These are phyloP conservation scores for Phycomyces nitens DNA, from an alignment of 192 early-diverging fungal genomes.

Conservation along the genomic window DNA sequence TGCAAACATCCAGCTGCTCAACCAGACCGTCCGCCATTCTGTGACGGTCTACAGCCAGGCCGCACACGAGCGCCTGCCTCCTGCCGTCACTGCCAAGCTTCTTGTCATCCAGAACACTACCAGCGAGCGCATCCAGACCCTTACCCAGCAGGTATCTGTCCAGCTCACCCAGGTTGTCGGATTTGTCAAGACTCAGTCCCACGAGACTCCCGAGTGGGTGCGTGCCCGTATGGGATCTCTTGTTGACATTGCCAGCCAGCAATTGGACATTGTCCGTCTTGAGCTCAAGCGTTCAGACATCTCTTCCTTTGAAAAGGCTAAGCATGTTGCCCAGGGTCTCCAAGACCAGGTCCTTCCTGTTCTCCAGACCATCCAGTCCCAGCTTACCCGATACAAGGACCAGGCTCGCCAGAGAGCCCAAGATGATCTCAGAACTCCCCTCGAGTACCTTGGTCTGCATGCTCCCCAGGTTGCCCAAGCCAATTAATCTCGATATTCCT, in stretches of 20 bases:
- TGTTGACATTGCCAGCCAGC: slow-evolving; percentile 42
- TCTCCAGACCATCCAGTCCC: slow-evolving; percentile 38
- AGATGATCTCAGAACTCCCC: slow-evolving; percentile 27
- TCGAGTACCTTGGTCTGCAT: slow-evolving; percentile 28
- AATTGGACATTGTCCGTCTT: slow-evolving; percentile 37
- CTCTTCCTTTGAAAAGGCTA: slow-evolving; percentile 51
- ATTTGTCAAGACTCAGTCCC: slow-evolving; percentile 45
- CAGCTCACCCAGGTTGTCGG: slow-evolving; percentile 35
- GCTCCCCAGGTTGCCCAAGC: slow-evolving; percentile 16
- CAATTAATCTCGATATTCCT: neutral
- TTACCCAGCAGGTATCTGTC: slow-evolving; percentile 22
- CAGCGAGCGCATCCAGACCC: slow-evolving; percentile 17
- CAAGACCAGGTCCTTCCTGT: slow-evolving; percentile 50
- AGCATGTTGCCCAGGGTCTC: slow-evolving; percentile 46
- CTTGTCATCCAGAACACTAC: slow-evolving; percentile 11
- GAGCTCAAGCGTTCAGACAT: slow-evolving; percentile 44
- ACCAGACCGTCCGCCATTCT: slow-evolving; percentile 21
- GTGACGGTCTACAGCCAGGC: slow-evolving; percentile 27
- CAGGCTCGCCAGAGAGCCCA: slow-evolving; percentile 25
- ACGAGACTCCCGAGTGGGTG: slow-evolving; percentile 44
- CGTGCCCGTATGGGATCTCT: slow-evolving; percentile 42
- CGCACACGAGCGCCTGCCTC: slow-evolving; percentile 22
- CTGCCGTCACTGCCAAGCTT: slow-evolving; percentile 24
- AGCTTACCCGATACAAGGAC: slow-evolving; percentile 27
- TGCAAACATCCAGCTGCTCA: slow-evolving; percentile 23